Conservation (phyloP, 148 eudicot species). For the Hydrangea macrophylla region DNA sequence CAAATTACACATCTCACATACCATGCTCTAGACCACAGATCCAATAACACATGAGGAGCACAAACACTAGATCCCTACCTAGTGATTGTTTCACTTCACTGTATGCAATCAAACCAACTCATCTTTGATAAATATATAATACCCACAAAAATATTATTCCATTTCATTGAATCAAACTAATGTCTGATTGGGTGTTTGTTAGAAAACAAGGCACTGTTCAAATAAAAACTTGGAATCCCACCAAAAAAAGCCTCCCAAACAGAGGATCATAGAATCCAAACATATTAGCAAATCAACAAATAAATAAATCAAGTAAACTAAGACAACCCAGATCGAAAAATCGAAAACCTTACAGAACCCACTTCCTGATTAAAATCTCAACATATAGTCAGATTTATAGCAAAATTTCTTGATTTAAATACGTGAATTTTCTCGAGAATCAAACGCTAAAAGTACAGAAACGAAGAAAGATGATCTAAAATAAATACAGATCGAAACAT, state of each 20-base stretch:
- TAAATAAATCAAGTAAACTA: not conserved
- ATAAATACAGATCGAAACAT: not conserved
- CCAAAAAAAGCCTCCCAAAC: not conserved
- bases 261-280: not conserved
- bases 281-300: not conserved
- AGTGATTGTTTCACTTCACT: not conserved
- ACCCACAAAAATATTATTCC: not conserved
- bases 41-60: not conserved
- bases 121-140: not conserved
- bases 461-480: not conserved
- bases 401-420: not conserved
- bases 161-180: not conserved
- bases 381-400: not conserved
- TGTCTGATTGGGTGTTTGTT: not conserved
- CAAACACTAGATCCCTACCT: not conserved
- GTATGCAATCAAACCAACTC: not conserved
- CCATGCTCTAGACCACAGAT: not conserved
- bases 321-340: not conserved
- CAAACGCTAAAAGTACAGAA: not conserved
- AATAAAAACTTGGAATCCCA: not conserved
- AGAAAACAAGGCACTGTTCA: too few relatives aligned
- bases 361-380: not conserved
- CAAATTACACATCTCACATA: not conserved
- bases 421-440: not conserved
- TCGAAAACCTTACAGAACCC: not conserved